These are phyloP conservation scores for Colletotrichum magnum DNA, from an alignment of 2,329 filamentous ascomycete species.

Conservation along the genomic window DNA sequence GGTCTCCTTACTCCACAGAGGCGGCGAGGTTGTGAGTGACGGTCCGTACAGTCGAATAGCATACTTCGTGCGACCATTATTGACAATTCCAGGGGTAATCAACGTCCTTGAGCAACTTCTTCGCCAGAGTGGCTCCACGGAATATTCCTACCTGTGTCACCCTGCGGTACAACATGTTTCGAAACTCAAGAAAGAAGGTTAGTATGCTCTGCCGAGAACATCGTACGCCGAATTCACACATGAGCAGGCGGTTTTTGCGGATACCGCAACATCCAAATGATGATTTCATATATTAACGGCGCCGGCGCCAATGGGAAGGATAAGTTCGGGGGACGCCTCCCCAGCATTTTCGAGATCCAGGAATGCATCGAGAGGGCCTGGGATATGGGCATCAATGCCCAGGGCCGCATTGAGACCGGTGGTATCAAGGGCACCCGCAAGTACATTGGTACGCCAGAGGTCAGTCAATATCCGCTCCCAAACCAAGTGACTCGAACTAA, in stretches of 20 bases:
- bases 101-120: slow-evolving; percentile 74
- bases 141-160: slow-evolving; percentile 85
- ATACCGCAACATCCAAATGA: slow-evolving; percentile 95
- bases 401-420: slow-evolving; percentile 85
- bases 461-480: slow-evolving; percentile 53
- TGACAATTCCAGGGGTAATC: slow-evolving; percentile 69
- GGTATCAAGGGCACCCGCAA: slow-evolving; percentile 91
- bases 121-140: slow-evolving; percentile 73
- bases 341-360: slow-evolving; percentile 86
- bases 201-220: slow-evolving; percentile 1
- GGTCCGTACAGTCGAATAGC: slow-evolving; percentile 54
- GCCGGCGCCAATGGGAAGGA: slow-evolving; percentile 69
- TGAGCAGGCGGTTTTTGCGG: slow-evolving; percentile 86
- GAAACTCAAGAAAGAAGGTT: slow-evolving; percentile 82
- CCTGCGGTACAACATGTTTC: slow-evolving; percentile 83
- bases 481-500: not conserved
- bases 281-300: slow-evolving; percentile 82
- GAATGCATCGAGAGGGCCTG: slow-evolving; percentile 90
- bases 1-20: slow-evolving; percentile 70
- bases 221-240: not conserved
- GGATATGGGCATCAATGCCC: slow-evolving; percentile 85
- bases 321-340: slow-evolving; percentile 73
- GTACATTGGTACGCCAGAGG: slow-evolving; percentile 95
- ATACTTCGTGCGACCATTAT: slow-evolving; percentile 46
- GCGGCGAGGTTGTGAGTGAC: slow-evolving; percentile 68